phyloP scores from a whole-genome alignment of 2,329 filamentous ascomycete species.

The Aspergillus clavatus region DNA sequence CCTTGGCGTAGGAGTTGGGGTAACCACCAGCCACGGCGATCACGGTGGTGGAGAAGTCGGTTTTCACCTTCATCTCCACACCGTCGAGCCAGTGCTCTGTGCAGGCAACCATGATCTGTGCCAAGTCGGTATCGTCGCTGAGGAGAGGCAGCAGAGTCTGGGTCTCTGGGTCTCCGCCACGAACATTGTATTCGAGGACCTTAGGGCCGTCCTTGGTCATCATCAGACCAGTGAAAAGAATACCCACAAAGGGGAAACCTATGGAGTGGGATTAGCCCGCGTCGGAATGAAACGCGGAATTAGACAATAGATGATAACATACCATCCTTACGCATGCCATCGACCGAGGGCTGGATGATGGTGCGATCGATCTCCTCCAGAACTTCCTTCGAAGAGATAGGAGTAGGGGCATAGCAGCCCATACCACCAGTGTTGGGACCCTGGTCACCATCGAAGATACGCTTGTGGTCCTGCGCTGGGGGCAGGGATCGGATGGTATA shows the following conservation, averaged over 20 bases:
- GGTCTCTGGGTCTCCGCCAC: conserved; percentile 88
- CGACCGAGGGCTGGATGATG: conserved; percentile 82
- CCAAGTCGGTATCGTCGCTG: conserved; percentile 73
- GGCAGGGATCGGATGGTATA: conserved; percentile 77
- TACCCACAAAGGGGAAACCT: conserved; percentile 43
- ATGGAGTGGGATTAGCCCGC: neutral
- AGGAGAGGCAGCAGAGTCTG: conserved; percentile 80
- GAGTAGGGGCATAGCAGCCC: conserved; percentile 94
- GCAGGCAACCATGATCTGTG: conserved; percentile 83
- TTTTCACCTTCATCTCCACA: conserved; percentile 62
- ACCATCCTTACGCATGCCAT: conserved; percentile 79
- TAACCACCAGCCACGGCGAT: conserved; percentile 93
- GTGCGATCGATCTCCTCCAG: conserved; percentile 72
- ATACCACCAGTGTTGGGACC: conserved; percentile 96
- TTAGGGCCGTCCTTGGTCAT: conserved; percentile 76
- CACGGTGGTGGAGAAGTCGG: conserved; percentile 78
- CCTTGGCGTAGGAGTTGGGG: conserved; percentile 79
- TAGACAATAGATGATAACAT: conserved; percentile 56
- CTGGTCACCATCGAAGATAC: conserved; percentile 81
- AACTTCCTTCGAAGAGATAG: conserved; percentile 68
- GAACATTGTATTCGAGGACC: conserved; percentile 87
- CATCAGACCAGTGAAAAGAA: conserved; percentile 68
- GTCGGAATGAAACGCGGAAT: conserved; percentile 63
- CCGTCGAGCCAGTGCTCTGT: conserved; percentile 68
- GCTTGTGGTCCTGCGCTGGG: conserved; percentile 94